Evolutionary conservation across 2,329 filamentous ascomycete genomes (phyloP).

Genomic region (Penicillium capsulatum): DNA sequence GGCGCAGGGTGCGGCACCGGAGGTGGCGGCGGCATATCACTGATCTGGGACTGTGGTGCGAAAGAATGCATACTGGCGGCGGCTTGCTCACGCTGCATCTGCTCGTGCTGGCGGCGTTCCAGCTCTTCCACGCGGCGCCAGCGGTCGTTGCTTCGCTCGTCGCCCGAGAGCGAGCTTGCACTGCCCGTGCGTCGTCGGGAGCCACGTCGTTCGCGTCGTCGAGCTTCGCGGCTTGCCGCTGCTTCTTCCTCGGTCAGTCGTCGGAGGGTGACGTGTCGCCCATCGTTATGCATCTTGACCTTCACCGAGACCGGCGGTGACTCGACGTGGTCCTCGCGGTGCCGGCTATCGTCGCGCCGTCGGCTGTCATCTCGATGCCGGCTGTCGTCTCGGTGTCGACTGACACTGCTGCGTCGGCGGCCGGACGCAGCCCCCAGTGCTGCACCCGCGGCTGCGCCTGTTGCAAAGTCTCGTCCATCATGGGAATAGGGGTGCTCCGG

Average conservation of each 20-base stretch:
- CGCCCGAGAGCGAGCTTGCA: conserved; percentile 41
- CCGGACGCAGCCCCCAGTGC: conserved; percentile 30
- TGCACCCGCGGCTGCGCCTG: conserved; percentile 27
- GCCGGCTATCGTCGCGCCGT: conserved; percentile 27
- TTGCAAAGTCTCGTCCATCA: conserved; percentile 25
- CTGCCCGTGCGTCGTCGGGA: conserved; percentile 42
- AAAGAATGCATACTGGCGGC: conserved; percentile 27
- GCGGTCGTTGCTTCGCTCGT: conserved; percentile 38
- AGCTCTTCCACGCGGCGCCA: conserved; percentile 49
- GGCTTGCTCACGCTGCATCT: conserved; percentile 39
- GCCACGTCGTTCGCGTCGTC: conserved; percentile 44
- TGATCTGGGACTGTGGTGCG: conserved; percentile 24
- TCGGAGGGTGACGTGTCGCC: conserved; percentile 59
- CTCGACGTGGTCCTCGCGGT: conserved; percentile 40
- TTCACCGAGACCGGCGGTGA: conserved; percentile 62
- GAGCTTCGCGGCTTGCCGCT: conserved; percentile 55
- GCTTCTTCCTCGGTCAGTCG: conserved; percentile 60
- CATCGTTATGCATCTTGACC: conserved; percentile 62
- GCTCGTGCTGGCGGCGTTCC: conserved; percentile 46
- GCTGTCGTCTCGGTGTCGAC: conserved; percentile 28
- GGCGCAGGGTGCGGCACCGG: conserved; percentile 33
- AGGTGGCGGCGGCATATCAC: conserved; percentile 28
- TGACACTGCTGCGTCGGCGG: conserved; percentile 28
- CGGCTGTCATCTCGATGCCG: conserved; percentile 31
- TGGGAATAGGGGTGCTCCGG: conserved; percentile 18